These are phyloP conservation scores for Colletotrichum higginsianum DNA, from an alignment of 2,329 filamentous ascomycete genomes.

Conservation along the genomic window DNA sequence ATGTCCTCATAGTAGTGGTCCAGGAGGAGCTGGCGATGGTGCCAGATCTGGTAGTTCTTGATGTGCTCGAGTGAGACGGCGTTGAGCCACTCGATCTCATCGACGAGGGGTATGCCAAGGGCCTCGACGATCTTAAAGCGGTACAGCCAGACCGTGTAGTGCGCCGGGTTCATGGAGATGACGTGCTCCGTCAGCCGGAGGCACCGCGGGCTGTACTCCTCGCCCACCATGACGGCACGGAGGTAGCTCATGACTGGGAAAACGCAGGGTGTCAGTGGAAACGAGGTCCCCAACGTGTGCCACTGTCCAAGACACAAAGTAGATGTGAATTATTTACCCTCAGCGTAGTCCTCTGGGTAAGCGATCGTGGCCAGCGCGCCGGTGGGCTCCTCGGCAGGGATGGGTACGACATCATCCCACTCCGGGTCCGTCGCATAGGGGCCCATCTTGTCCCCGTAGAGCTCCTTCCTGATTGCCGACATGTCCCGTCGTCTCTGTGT, in stretches of 20 bases:
- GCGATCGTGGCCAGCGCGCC: conserved; percentile 92
- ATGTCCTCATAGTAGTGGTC: conserved; percentile 72
- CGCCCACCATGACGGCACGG: conserved; percentile 89
- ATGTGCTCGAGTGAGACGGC: conserved; percentile 84
- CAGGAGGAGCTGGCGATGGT: conserved; percentile 77
- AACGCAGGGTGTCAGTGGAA: conserved; percentile 17
- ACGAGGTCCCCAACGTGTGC: background rate
- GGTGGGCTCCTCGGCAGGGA: conserved; percentile 87
- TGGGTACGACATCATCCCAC: conserved; percentile 89
- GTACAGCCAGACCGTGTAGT: conserved; percentile 99
- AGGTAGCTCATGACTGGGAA: conserved; percentile 86
- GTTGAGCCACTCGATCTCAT: conserved; percentile 91
- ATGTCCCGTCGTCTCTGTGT: conserved; percentile 65
- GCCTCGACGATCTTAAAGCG: conserved; percentile 83
- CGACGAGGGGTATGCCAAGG: conserved; percentile 74
- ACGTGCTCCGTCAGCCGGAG: conserved; percentile 89
- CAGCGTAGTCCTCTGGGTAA: conserved; percentile 90
- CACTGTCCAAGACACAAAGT: background rate
- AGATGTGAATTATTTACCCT: conserved; percentile 65
- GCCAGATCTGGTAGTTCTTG: conserved; percentile 99
- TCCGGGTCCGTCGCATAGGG: conserved; percentile 76
- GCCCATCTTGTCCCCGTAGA: conserved; percentile 66
- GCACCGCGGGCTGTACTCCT: conserved; percentile 85
- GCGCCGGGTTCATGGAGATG: conserved; percentile 93
- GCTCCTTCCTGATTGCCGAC: conserved; percentile 64